Base-by-base conservation (phyloP, 768 basidiomycete genomes). In the Boletus bicolor region DNA sequence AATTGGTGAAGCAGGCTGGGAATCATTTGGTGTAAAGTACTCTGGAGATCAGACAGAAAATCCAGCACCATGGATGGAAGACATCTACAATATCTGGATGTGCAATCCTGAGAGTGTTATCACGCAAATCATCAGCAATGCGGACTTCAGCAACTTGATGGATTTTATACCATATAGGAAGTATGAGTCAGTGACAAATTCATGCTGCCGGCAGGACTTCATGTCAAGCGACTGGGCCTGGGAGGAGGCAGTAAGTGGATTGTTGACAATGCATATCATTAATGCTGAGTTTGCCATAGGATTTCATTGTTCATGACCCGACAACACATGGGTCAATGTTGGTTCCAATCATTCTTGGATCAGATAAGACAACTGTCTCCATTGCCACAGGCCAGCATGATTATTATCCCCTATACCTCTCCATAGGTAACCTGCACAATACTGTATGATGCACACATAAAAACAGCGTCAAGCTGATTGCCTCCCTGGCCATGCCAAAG, bases 151-250 rank as follows among this genome's bases (percentile, higher is more conserved):
- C 3, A 34, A 12, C 4, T 4, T 36, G 4, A 26, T 54, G 39
- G 46, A 54, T 14, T 19, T 19, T 19, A 19, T 19, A 19, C 19
- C 19, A 19, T 19, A 19, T 19, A n/a, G n/a, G n/a, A n/a, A n/a
- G 14, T 49, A 28, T 3, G 14, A 26, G 0, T 14, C 26, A 1
- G 48, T 6, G 15, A 39, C 17, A 2, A 39, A 32, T 14, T 1
- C 5, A 1, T 7, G 0, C 8, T 10, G 26, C 24, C 52, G 24
- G 19, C 21, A 19, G 1, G 54, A 55, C 8, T 55, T 55, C 2
- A 50, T 55, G 49, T 50, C 30, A 1, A 21, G 36, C 2, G 37
- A 56, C 10, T 56, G 55, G 55, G 56, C 51, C 24, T 57, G 51
- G 56, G 6, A 44, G 0, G 14, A 57, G 3, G 56, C 9, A 3